These are phyloP conservation scores for Colletotrichum euphorbiae DNA, from an alignment of 2,329 filamentous ascomycete species.

Conservation along the genomic window DNA sequence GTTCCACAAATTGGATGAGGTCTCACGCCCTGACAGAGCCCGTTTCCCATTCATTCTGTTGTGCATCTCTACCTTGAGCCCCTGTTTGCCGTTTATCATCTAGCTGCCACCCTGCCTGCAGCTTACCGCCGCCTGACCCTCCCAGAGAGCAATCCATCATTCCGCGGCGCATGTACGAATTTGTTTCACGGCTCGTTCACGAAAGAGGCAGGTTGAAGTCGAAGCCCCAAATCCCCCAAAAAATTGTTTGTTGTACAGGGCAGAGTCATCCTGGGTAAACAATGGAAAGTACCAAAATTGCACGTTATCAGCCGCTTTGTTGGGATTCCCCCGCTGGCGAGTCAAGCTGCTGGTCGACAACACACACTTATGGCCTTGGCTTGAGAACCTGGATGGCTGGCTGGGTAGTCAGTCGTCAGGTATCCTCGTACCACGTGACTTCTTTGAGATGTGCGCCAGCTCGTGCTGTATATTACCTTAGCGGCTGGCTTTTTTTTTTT, in stretches of 20 bases:
- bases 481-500: constrained; percentile 4
- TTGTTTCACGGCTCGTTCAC: constrained; percentile 19
- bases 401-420: background rate
- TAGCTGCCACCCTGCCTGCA: constrained; percentile 17
- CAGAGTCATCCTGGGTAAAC: constrained; percentile 8
- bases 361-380: constrained; percentile 24
- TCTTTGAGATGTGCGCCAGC: constrained; percentile 51
- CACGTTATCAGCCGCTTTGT: constrained; percentile 15
- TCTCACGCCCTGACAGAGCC: constrained; percentile 35
- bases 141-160: constrained; percentile 20
- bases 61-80: constrained; percentile 12
- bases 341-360: constrained; percentile 33
- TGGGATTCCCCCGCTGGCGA: constrained; percentile 16
- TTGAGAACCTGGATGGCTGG: constrained; percentile 35
- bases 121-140: constrained; percentile 26
- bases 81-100: background rate
- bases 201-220: background rate
- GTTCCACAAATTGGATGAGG: no score
- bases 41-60: constrained; percentile 26
- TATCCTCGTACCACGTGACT: constrained; percentile 33
- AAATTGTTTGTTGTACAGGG: background rate
- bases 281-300: background rate
- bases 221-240: background rate
- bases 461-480: constrained; percentile 60
- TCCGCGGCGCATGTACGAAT: background rate